Conservation (phyloP, 2,329 filamentous ascomycete species). For the Cladophialophora bantiana region DNA sequence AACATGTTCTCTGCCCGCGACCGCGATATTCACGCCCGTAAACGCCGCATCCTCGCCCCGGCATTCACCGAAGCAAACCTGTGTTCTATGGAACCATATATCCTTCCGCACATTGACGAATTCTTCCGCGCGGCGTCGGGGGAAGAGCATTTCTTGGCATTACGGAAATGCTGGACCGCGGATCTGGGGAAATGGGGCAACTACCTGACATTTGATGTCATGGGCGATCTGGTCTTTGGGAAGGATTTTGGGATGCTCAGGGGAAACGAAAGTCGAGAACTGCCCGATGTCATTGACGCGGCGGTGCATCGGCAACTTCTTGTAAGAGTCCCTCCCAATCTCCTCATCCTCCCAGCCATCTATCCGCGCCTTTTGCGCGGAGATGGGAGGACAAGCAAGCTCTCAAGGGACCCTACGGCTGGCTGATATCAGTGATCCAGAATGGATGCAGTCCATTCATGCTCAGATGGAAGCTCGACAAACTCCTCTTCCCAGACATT, state of each 20-base stretch:
- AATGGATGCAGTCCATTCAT: conserved; percentile 13
- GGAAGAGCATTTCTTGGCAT: conserved; percentile 5
- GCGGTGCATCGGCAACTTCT: conserved; percentile 16
- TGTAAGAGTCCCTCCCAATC: not conserved
- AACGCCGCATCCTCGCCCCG: conserved; percentile 43
- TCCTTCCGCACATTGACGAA: conserved; percentile 3
- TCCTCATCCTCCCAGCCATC: not conserved
- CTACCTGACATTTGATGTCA: conserved; percentile 51
- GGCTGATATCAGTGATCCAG: not conserved
- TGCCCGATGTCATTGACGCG: conserved; percentile 24
- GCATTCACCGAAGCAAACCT: conserved; percentile 46
- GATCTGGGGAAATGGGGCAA: conserved; percentile 47
- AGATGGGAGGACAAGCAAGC: not conserved
- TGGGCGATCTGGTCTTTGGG: conserved; percentile 52
- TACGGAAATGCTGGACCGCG: conserved; percentile 34
- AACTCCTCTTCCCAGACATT: conserved; percentile 18
- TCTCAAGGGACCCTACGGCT: not conserved
- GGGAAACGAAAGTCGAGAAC: conserved; percentile 44
- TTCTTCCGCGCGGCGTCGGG: conserved; percentile 33
- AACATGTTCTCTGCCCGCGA: conserved; percentile 39
- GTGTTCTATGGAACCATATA: conserved; percentile 29
- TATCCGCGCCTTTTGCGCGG: not conserved
- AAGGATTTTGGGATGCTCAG: conserved; percentile 50
- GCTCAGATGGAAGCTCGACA: conserved; percentile 15
- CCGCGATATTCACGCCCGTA: conserved; percentile 37